Percentiles rank a stretch among this genome's conserved stretches.
Conservation (phyloP, 2,329 filamentous ascomycete genomes). For the Hypomyces rosellus region DNA sequence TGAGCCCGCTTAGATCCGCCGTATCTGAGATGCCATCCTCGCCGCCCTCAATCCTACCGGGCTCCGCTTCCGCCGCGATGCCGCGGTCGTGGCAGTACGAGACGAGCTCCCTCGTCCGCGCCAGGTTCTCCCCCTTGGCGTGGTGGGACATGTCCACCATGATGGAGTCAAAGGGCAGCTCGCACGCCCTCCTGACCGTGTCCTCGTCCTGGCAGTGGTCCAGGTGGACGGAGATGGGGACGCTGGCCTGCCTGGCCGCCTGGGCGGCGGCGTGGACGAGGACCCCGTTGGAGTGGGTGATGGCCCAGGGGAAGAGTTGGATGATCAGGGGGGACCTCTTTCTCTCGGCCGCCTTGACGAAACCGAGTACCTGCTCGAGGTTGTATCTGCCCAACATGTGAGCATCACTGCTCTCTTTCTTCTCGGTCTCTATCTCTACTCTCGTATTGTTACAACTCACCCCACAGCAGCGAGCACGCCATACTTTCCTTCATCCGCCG, state of each 20-base stretch:
- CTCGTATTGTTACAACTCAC: background rate
- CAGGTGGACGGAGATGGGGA: slow-evolving; percentile 57
- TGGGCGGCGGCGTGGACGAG: slow-evolving; percentile 49
- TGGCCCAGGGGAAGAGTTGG: slow-evolving; percentile 65
- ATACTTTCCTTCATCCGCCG: slow-evolving; percentile 5
- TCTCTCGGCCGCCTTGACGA: slow-evolving; percentile 60
- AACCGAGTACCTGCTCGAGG: slow-evolving; percentile 60
- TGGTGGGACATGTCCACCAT: slow-evolving; percentile 76
- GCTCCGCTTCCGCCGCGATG: slow-evolving; percentile 64
- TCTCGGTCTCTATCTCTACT: background rate
- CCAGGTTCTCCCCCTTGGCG: slow-evolving; percentile 64
- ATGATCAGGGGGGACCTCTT: slow-evolving; percentile 60
- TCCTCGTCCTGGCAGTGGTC: slow-evolving; percentile 58
- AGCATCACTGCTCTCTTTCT: background rate
- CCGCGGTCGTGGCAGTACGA: slow-evolving; percentile 55
- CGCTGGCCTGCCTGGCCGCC: slow-evolving; percentile 46
- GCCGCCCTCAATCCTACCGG: slow-evolving; percentile 54
- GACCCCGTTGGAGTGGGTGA: slow-evolving; percentile 52
- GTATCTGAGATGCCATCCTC: slow-evolving; percentile 59
- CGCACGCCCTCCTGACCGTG: slow-evolving; percentile 49
- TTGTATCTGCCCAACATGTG: slow-evolving; percentile 12
- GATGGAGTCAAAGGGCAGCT: slow-evolving; percentile 59
- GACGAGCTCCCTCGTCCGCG: slow-evolving; percentile 54
- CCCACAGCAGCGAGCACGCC: slow-evolving; percentile 7
- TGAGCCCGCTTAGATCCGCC: slow-evolving; percentile 35